Conservation (phyloP, 106 monocot species). For the Iris macrosiphon region DNA sequence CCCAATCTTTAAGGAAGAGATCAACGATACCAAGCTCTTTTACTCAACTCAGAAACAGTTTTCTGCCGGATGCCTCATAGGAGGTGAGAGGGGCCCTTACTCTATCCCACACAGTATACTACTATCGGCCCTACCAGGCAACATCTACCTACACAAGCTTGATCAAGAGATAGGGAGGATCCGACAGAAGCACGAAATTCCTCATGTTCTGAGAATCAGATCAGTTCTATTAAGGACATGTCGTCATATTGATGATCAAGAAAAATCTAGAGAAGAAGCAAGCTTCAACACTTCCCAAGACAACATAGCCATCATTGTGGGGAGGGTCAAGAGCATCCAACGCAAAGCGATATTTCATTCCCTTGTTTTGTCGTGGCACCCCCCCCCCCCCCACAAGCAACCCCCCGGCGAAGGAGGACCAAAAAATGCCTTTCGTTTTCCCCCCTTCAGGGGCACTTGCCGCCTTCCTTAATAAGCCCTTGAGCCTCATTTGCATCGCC, state of each 20-base stretch:
- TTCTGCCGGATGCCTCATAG: no score
- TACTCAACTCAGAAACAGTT: no score
- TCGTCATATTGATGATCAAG: constrained; percentile 1
- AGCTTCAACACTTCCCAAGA: no score
- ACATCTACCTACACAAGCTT: constrained; percentile 9
- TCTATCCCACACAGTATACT: constrained; percentile 5
- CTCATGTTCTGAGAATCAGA: constrained; percentile 12
- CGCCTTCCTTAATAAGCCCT: neutral
- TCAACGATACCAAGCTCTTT: no score
- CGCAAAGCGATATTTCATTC: neutral
- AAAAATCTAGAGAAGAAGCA: neutral
- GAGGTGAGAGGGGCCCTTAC: constrained; percentile 6
- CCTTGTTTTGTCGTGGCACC: neutral
- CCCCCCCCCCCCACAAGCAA: neutral
- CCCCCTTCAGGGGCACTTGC: neutral
- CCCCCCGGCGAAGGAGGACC: neutral
- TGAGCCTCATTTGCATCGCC: no score
- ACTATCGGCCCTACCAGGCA: constrained; percentile 5
- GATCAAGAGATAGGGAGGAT: constrained; percentile 15
- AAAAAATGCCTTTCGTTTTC: no score
- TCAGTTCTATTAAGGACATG: constrained; percentile 5
- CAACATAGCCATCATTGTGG: no score
- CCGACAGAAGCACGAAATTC: constrained; percentile 17
- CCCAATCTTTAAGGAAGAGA: no score
- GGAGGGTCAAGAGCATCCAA: no score